Evolutionary conservation across 176 grass and related monocot species (phyloP).

Genomic region (Juncus effusus): DNA sequence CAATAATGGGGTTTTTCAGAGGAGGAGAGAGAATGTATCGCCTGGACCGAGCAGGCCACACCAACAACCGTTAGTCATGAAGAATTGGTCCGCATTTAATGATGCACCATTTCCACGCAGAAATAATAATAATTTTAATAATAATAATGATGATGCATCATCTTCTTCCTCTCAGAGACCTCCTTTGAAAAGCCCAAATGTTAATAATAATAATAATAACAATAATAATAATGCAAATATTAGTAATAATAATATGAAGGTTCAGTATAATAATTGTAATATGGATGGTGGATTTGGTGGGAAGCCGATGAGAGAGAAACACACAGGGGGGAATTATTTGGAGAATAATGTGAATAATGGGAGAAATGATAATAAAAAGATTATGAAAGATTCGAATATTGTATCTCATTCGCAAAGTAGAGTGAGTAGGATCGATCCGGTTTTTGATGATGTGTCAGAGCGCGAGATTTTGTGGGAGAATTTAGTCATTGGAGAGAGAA

Average conservation of each 20-base stretch:
- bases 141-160: slow-evolving; percentile 50
- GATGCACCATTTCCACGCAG: slow-evolving; percentile 50
- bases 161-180: slow-evolving; percentile 62
- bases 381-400: slow-evolving; percentile 60
- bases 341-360: slow-evolving; percentile 37
- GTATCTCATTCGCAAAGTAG: slow-evolving; percentile 44
- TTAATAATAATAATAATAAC: slow-evolving; percentile 70
- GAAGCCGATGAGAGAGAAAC: slow-evolving; percentile 28
- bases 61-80: slow-evolving; percentile 81
- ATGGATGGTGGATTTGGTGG: slow-evolving; percentile 5
- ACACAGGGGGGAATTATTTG: slow-evolving; percentile 25
- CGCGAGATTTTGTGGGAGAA: slow-evolving; percentile 98
- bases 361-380: slow-evolving; percentile 50
- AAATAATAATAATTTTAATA: slow-evolving; percentile 80
- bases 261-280: neutral
- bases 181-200: slow-evolving; percentile 45
- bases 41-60: slow-evolving; percentile 55
- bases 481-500: slow-evolving; percentile 95
- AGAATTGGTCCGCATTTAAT: slow-evolving; percentile 96
- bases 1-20: slow-evolving; percentile 64
- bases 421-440: slow-evolving; percentile 56
- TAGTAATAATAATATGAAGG: slow-evolving; percentile 40
- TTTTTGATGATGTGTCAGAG: slow-evolving; percentile 92
- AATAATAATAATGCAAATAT: slow-evolving; percentile 55
- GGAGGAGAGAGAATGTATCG: slow-evolving; percentile 60